Percentiles rank a stretch among this genome's conserved stretches.
Evolutionary conservation across 495 filamentous ascomycete species (phyloP).

Genomic region (Xylaria castorea): DNA sequence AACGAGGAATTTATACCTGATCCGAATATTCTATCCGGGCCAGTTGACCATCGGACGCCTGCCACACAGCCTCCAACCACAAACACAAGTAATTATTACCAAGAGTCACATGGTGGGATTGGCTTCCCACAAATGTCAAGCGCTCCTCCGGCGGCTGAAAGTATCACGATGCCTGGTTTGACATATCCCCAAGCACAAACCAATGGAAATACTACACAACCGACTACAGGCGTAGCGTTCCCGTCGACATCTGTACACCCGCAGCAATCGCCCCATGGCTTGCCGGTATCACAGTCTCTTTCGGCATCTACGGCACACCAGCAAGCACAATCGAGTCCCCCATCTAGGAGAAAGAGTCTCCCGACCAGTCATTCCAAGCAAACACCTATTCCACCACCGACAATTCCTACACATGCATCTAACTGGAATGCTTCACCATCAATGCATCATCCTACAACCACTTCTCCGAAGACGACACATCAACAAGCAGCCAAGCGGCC

Average conservation of each 20-base stretch:
- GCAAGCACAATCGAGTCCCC: constrained; percentile 20
- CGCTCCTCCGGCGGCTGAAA: constrained; percentile 20
- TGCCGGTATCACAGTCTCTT: constrained; percentile 17
- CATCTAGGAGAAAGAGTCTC: constrained; percentile 35
- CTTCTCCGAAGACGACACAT: constrained; percentile 29
- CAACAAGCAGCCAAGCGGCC: constrained; percentile 32
- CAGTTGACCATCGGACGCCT: constrained; percentile 28
- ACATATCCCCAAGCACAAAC: constrained; percentile 35
- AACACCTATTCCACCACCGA: constrained; percentile 30
- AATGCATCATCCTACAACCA: constrained; percentile 21
- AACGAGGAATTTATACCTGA: constrained; percentile 42
- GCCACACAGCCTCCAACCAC: constrained; percentile 20
- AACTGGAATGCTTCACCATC: constrained; percentile 32
- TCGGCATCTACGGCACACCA: constrained; percentile 18
- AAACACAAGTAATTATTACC: constrained; percentile 31
- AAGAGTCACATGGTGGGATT: constrained; percentile 19
- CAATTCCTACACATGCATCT: constrained; percentile 27
- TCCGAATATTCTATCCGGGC: constrained; percentile 36
- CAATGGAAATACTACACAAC: constrained; percentile 20
- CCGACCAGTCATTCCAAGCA: constrained; percentile 33
- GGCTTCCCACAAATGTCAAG: constrained; percentile 29
- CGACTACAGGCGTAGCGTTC: constrained; percentile 27
- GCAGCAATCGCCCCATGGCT: constrained; percentile 11
- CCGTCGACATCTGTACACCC: constrained; percentile 24
- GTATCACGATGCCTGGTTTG: constrained; percentile 27